These are phyloP conservation scores for Neurospora sp. DNA, from an alignment of 495 filamentous ascomycete species.

Conservation along the genomic window DNA sequence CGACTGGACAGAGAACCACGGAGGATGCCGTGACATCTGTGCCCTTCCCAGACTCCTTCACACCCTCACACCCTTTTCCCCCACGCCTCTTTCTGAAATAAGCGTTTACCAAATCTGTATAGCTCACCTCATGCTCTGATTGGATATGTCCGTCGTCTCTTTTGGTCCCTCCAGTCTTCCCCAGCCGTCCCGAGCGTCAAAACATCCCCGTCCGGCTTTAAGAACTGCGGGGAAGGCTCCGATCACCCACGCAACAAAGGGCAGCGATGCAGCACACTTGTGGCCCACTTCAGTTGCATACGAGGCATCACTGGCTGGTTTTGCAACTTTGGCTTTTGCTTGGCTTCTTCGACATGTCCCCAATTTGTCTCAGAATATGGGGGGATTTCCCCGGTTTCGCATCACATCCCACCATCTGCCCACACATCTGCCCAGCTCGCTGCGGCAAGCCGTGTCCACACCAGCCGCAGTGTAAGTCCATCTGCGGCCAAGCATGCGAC, in stretches of 20 bases:
- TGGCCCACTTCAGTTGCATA: background rate
- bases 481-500: background rate
- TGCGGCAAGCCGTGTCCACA: background rate
- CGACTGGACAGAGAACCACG: background rate
- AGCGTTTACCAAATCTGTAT: conserved; percentile 21
- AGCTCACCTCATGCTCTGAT: conserved; percentile 18
- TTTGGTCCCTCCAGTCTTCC: background rate
- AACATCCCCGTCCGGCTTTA: conserved; percentile 6
- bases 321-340: background rate
- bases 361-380: background rate
- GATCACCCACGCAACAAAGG: conserved; percentile 17
- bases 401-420: background rate
- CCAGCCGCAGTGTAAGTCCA: background rate
- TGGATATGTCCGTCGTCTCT: conserved; percentile 4
- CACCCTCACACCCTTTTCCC: conserved; percentile 4
- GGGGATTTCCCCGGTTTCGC: background rate
- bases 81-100: conserved; percentile 7
- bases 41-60: background rate
- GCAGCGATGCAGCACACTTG: conserved; percentile 7
- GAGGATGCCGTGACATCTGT: conserved; percentile 7
- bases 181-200: background rate
- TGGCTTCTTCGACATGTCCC: background rate
- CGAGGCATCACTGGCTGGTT: background rate
- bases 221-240: conserved; percentile 14
- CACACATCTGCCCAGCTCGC: background rate